Percentiles rank a stretch among this genome's conserved stretches.
Evolutionary conservation across 1,284 basidiomycete species (phyloP).

Genomic region (Malassezia psittaci): DNA sequence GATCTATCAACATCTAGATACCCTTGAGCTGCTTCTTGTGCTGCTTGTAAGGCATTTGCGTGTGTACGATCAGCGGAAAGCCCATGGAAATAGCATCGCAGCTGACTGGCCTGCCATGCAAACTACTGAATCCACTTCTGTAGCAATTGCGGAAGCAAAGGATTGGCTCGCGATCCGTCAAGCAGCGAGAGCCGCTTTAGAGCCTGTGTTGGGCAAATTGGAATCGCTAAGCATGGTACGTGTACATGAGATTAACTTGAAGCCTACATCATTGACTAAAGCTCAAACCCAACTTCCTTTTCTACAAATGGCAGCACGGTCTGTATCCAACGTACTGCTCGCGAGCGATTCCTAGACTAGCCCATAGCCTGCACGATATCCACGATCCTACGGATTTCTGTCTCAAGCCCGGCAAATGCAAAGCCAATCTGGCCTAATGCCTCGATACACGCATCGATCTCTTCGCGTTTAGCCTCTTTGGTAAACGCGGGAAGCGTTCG

Average conservation of each 20-base stretch:
- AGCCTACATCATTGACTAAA: constrained; percentile 22
- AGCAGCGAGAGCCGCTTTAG: constrained; percentile 12
- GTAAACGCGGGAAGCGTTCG: constrained; percentile 27
- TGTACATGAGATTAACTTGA: neutral
- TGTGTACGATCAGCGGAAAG: neutral
- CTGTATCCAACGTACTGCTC: constrained; percentile 22
- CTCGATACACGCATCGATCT: constrained; percentile 32
- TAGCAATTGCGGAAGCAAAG: too few relatives aligned
- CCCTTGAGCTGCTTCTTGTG: constrained; percentile 70
- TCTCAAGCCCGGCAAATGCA: constrained; percentile 34
- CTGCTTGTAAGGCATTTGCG: constrained; percentile 75
- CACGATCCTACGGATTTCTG: constrained; percentile 32
- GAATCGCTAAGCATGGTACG: neutral
- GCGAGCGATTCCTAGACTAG: neutral
- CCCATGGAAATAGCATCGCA: too few relatives aligned
- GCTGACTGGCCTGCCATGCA: too few relatives aligned
- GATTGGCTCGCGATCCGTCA: neutral
- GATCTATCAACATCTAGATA: constrained; percentile 56
- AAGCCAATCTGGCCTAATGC: constrained; percentile 39
- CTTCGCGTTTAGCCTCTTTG: constrained; percentile 27
- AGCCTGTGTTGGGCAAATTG: constrained; percentile 28
- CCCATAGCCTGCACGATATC: constrained; percentile 21
- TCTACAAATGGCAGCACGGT: constrained; percentile 32
- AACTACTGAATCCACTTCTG: too few relatives aligned
- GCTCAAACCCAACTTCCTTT: constrained; percentile 28